Base-by-base conservation (phyloP, 169 alveolate species). In the Cryptosporidium meleagridis region DNA sequence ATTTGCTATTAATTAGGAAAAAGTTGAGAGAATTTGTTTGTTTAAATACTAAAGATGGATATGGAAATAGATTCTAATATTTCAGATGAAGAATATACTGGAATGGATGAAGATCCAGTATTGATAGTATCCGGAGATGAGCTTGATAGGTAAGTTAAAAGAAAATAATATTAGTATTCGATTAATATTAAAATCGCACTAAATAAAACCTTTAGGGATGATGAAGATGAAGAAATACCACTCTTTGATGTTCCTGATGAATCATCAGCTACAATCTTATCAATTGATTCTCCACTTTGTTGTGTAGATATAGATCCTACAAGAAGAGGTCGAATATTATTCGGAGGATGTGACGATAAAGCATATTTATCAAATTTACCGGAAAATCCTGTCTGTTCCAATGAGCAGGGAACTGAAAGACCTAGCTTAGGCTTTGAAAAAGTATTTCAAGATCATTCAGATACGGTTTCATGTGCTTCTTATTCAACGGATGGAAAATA, bases 301-400 rank as follows among this genome's bases (percentile, higher is more conserved):
- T 62, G 89, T 67, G 4, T 80, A 45, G 75, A 80, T 62, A 21
- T 59, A 10, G 80, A 80, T 5, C 89, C 89, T 18, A 29, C 62
- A 26, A 80, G 75, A 62, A 65, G 44, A 23, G 68, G 48, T 39
- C 21, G 67, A 45, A 67, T 71, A 31, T 21, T 85, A 6, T 71
- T 35, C 37, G 92, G 92, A 16, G 87, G 86, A 7, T 85, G 92
- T 16, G 87, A 85, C 29, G 87, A 85, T 67, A 85, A 70, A 23
- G 92, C 92, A 0, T 85, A 71, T 33, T 23, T 85, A 31, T 53
- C 86, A 8, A 31, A 70, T 26, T n/a, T 71, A 21, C 87, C 86
- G 21, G 52, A 18, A 33, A 26, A 26, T 26, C 52, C 29, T 18
- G 16, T 69, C 6, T 31, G 12, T 6, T 8, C 9, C 2, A 31